Base-by-base conservation (phyloP, 225 moss, liverwort and hornwort species). In the Physcomitrium patens region DNA sequence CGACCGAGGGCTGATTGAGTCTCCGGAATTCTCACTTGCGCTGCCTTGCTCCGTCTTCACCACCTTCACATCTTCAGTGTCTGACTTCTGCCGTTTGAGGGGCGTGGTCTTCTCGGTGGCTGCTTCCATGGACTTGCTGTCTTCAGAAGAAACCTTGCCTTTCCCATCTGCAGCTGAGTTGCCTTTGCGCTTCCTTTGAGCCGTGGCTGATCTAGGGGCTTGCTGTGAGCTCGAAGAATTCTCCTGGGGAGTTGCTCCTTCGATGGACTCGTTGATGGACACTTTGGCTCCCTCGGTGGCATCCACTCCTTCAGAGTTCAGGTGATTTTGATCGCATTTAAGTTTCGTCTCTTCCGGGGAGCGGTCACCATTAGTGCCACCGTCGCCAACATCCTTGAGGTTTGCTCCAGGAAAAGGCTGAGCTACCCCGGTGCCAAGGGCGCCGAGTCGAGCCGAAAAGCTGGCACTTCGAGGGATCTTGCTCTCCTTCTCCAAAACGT, bases 141-240 rank as follows among this genome's bases (percentile, higher is more conserved):
- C 69, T 58, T 80, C 77, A 70, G 23, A 37, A 7, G 79, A 7
- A 37, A 4, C 31, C 7, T 37, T 37, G 31, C 31, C 31, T 37
- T 37, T 37, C 31, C 31, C 31, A 37, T 37, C 31, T 3, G 31
- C 2, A 37, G 31, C 31, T 37, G 7, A 37, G 18, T 46, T 43
- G 22, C 70, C 72, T 69, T 77, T 86, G 24, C 83, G 83, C 71
- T 80, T 83, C 13, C 61, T 65, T 46, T 44, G 22, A 20, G 13
- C 45, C 17, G 19, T 23, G 3, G 45, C 61, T 9, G 51, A 22
- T 47, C 61, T 7, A 68, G 42, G 45, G 74, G 69, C 65, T 24
- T 69, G 81, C 51, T 84, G 76, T 11, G 81, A 81, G 76, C 73
- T 70, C 19, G 87, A 76, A 1, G 84, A 79, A 8, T 79, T 66